Conservation (phyloP, 2,329 filamentous ascomycete genomes). For the Hymenoscyphus repandus region DNA sequence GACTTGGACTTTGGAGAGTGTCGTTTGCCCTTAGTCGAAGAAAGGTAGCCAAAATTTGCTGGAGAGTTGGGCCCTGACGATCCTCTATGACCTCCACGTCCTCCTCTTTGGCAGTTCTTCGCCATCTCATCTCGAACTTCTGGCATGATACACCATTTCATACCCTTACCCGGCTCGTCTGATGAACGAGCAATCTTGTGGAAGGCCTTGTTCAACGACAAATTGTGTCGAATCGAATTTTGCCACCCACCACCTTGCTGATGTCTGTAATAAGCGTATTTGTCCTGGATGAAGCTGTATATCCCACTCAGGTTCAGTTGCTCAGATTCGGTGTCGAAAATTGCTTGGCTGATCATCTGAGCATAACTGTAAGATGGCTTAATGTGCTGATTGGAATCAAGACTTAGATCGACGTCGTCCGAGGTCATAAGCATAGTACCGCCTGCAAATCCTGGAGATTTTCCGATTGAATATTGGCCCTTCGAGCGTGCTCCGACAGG, state of each 20-base stretch:
- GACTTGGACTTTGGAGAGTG: constrained; percentile 48
- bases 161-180: constrained; percentile 94
- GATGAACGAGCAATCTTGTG: constrained; percentile 88
- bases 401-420: constrained; percentile 66
- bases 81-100: constrained; percentile 58
- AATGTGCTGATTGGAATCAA: constrained; percentile 80
- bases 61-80: constrained; percentile 68
- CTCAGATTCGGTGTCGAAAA: constrained; percentile 78
- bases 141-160: constrained; percentile 95
- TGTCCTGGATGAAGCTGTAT: constrained; percentile 85
- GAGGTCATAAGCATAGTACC: constrained; percentile 43
- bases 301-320: constrained; percentile 90
- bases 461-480: constrained; percentile 20
- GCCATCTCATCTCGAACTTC: constrained; percentile 84
- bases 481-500: constrained; percentile 34
- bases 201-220: constrained; percentile 92
- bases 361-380: constrained; percentile 97
- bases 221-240: constrained; percentile 95
- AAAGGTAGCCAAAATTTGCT: constrained; percentile 50
- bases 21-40: constrained; percentile 52
- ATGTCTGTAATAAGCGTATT: constrained; percentile 89
- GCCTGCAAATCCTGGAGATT: constrained; percentile 27
- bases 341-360: constrained; percentile 94
- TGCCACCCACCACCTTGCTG: constrained; percentile 80
- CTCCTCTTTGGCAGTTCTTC: constrained; percentile 46